A percentile compares a stretch with the other conserved stretches of the same genome.
Conservation (phyloP, 139 green algal species). For the Pycnococcus provasolii region DNA sequence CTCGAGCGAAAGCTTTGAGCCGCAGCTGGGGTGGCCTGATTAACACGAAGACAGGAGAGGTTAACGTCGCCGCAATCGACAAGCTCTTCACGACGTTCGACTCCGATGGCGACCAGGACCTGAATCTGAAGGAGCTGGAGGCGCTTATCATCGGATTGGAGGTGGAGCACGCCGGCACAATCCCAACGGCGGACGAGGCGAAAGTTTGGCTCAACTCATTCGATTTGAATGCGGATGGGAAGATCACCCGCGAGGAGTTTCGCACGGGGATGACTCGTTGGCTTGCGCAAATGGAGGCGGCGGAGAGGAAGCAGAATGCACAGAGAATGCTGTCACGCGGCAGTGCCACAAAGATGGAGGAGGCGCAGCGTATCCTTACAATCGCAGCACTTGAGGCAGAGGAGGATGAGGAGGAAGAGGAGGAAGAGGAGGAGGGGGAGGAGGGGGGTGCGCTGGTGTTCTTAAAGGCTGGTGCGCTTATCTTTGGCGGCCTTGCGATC, state of each 20-base stretch:
- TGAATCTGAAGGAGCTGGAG: conserved; percentile 33
- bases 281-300: conserved; percentile 17
- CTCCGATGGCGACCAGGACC: conserved; percentile 25
- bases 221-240: conserved; percentile 34
- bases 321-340: not conserved
- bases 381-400: not conserved
- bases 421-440: conserved; percentile 5
- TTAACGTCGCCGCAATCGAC: too few relatives aligned
- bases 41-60: not conserved
- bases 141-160: conserved; percentile 35
- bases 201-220: conserved; percentile 32
- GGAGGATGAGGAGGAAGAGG: conserved; percentile 2
- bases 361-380: conserved; percentile 11
- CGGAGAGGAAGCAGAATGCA: not conserved
- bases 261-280: conserved; percentile 14
- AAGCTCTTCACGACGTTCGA: conserved; percentile 37
- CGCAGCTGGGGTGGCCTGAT: conserved; percentile 23
- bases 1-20: not conserved
- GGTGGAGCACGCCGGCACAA: not conserved
- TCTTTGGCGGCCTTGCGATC: conserved; percentile 13
- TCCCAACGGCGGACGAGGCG: conserved; percentile 10
- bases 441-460: not conserved
- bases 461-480: not conserved
- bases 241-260: conserved; percentile 18
- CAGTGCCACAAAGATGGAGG: conserved; percentile 16